Evolutionary conservation across 768 basidiomycete species (phyloP), one percentile per base, ranked within the genome.

Genomic region (Mycena vitilis): DNA sequence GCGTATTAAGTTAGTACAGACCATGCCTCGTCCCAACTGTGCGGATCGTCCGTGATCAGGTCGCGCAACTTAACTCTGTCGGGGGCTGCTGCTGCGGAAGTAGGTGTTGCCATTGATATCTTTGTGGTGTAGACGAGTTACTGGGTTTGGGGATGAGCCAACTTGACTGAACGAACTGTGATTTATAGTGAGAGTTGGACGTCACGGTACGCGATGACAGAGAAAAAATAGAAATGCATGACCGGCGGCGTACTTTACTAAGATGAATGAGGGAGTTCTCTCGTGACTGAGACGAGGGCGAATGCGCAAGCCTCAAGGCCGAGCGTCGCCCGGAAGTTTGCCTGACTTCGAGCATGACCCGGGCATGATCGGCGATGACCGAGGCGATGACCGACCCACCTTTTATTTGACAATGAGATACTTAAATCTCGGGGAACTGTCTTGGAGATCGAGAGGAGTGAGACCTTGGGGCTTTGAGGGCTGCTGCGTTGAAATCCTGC

Each of bases 11-110:
- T n/a, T n/a, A n/a, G n/a, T n/a, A n/a, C n/a, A n/a, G n/a, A 72
- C 73, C 73, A 73, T 25, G 73, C 71, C 36, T 66, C 22, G 47
- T 73, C 65, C 73, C 73, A 73, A 38, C 65, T 67, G 13, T 68
- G 62, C 11, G 71, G 68, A 52, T 73, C 65, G n/a, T 73, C 65
- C 25, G 65, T 72, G 40, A 73, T 48, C 20, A 71, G 65, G 11
- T 54, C 61, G 18, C 66, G 69, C 25, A 73, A 44, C 13, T 30
- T 63, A n/a, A 23, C 23, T 20, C 45, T 36, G 12, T 16, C 23
- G 16, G 34, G n/a, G 45, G 11, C 37, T 13, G 11, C 42, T 11
- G 9, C 30, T 2, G 30, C 30, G 30, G 30, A 30, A 30, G 51
- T 30, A 30, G 5, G 23, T 53, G 59, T 38, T 20, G 58, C 20